Conservation (phyloP, 2,329 filamentous ascomycete genomes). For the Apiospora saccharicola region DNA sequence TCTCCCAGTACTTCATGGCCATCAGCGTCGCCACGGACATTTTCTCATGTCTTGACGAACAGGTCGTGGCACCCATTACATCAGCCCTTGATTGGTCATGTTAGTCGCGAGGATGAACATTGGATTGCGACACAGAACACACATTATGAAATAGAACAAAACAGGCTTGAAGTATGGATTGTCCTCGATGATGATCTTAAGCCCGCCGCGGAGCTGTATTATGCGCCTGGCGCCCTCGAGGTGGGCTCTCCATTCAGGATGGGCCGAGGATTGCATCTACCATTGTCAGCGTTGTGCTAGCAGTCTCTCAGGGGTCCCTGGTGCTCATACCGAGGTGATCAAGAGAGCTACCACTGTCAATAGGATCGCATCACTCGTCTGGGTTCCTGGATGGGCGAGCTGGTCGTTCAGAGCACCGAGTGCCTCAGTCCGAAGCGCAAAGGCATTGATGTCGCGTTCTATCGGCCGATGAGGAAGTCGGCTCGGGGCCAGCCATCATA, state of each 20-base stretch:
- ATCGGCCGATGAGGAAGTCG: constrained; percentile 22
- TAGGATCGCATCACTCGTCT: constrained; percentile 29
- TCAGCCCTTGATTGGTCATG: constrained; percentile 24
- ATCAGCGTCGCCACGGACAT: constrained; percentile 28
- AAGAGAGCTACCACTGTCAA: constrained; percentile 28
- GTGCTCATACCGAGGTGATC: constrained; percentile 25
- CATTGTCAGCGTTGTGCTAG: not conserved
- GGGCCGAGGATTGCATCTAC: constrained; percentile 29
- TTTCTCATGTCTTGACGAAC: constrained; percentile 24
- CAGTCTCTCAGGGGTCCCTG: no score
- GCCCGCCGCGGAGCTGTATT: constrained; percentile 28
- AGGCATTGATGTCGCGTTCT: constrained; percentile 27
- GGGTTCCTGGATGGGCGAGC: constrained; percentile 25
- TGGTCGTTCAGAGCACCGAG: constrained; percentile 26
- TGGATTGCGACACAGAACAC: not conserved
- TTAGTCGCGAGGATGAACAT: not conserved
- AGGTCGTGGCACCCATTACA: constrained; percentile 28
- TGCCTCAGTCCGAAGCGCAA: constrained; percentile 27
- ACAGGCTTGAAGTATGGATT: constrained; percentile 30
- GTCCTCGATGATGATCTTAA: constrained; percentile 27
- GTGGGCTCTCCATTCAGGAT: constrained; percentile 29
- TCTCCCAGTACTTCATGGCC: constrained; percentile 29
- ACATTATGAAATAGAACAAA: constrained; percentile 28
- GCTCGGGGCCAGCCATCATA: constrained; percentile 27
- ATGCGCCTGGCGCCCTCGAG: constrained; percentile 30